A percentile compares a stretch with the other conserved stretches of the same genome.
Evolutionary conservation across 2,329 filamentous ascomycete species (phyloP).

Genomic region (Byssochlamys sp.): DNA sequence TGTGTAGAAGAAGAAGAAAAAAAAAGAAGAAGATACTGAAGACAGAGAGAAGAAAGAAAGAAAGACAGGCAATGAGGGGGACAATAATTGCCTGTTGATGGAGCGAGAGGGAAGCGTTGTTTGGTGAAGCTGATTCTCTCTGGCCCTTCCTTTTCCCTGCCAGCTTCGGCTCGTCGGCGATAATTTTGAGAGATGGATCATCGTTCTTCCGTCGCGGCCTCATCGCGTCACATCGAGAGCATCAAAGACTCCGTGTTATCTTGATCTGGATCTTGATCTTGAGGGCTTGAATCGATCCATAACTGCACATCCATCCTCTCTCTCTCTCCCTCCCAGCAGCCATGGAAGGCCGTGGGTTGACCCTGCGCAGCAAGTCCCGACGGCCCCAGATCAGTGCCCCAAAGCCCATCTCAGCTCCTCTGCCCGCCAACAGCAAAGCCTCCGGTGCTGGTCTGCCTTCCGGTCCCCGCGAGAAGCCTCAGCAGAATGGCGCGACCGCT

Average conservation of each 20-base stretch:
- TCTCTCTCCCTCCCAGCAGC: constrained; percentile 9
- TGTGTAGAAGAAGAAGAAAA: neutral
- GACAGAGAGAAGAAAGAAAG: constrained; percentile 4
- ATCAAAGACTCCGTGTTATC: neutral
- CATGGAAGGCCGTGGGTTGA: constrained; percentile 50
- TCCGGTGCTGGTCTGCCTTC: constrained; percentile 22
- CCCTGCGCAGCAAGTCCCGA: constrained; percentile 53
- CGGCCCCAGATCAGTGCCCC: constrained; percentile 52
- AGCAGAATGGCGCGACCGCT: constrained; percentile 47
- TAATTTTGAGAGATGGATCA: constrained; percentile 20
- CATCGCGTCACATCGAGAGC: constrained; percentile 9
- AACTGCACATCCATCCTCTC: neutral
- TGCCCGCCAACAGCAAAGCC: constrained; percentile 28
- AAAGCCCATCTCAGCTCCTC: constrained; percentile 43
- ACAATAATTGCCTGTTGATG: neutral
- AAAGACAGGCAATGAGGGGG: constrained; percentile 2
- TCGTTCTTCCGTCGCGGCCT: constrained; percentile 28
- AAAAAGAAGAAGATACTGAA: neutral
- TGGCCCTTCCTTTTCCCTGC: neutral
- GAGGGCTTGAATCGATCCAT: too few relatives aligned
- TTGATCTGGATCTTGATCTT: too few relatives aligned
- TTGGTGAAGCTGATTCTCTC: neutral
- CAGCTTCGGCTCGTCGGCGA: constrained; percentile 1
- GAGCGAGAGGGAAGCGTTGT: neutral
- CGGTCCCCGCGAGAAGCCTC: constrained; percentile 32